Base-by-base conservation (phyloP, 495 filamentous ascomycete genomes). In the Beverwykella pulmonaria region DNA sequence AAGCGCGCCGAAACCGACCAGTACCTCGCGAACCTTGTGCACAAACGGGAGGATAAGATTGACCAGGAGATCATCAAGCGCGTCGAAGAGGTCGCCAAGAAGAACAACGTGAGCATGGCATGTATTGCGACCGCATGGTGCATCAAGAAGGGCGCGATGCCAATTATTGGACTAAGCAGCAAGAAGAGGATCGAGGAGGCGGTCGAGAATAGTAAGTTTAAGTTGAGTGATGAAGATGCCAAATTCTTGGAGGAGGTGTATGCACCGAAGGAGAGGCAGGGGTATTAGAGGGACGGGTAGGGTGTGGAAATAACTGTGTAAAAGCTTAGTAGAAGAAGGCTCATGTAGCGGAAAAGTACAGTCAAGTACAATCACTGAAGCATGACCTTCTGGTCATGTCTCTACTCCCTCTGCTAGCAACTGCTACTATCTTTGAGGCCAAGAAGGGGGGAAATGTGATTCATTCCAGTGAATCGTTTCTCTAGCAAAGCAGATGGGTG, bases 241-340 rank as follows among this genome's bases (percentile, higher is more conserved):
- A 73, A 72, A 47, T 76, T 73, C 67, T 52, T 78, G 41, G 75
- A 77, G 66, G 76, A 77, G 68, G 58, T 62, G 26, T 78, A 78
- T 63, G 4, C 65, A 60, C 74, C 75, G 19, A 77, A 77, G 64
- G 22, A 25, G 34, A 67, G 25, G 15, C 58, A 60, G 39, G 67
- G 70, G 23, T 68, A 54, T 57, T 69, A 59, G 30, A 22, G 17
- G 8, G 30, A 7, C 6, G 27, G 44, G 4, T n/a, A n/a, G n/a
- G n/a, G n/a, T n/a, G n/a, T n/a, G n/a, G n/a, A n/a, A n/a, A n/a
- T n/a, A n/a, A n/a, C n/a, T n/a, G n/a, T n/a, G n/a, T n/a, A n/a
- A n/a, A n/a, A n/a, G n/a, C n/a, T n/a, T n/a, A n/a, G n/a, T n/a
- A n/a, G n/a, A n/a, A n/a, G n/a, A n/a, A n/a, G n/a, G n/a, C n/a